phyloP scores from a whole-genome alignment of 2,329 filamentous ascomycete species.

The Calonectria pteridis region DNA sequence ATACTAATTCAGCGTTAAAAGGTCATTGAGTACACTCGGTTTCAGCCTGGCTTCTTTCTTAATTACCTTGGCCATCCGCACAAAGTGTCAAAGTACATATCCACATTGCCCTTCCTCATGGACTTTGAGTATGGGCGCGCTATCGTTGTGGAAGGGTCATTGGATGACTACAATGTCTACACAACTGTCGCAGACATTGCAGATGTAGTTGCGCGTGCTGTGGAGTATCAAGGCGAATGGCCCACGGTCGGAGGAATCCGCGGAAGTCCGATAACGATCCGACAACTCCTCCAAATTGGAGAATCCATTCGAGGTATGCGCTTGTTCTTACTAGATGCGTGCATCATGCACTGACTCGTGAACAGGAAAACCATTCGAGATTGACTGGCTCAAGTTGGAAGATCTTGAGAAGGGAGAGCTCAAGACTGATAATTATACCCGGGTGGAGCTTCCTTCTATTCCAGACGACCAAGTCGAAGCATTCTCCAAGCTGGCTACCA shows the following conservation, averaged over 20 bases:
- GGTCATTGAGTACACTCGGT: slow-evolving; percentile 67
- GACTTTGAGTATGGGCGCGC: slow-evolving; percentile 55
- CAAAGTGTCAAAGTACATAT: slow-evolving; percentile 57
- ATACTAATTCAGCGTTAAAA: slow-evolving; percentile 37
- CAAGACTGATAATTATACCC: slow-evolving; percentile 45
- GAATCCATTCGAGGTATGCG: slow-evolving; percentile 53
- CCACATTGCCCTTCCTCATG: slow-evolving; percentile 50
- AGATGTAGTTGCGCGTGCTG: slow-evolving; percentile 51
- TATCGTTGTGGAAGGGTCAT: slow-evolving; percentile 55
- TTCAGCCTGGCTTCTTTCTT: slow-evolving; percentile 65
- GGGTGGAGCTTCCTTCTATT: slow-evolving; percentile 19
- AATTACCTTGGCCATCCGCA: slow-evolving; percentile 66
- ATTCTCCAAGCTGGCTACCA: slow-evolving; percentile 41
- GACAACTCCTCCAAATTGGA: slow-evolving; percentile 53
- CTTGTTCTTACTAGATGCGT: background rate
- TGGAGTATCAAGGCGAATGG: slow-evolving; percentile 59
- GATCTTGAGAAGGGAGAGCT: slow-evolving; percentile 31
- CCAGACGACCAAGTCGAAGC: slow-evolving; percentile 33
- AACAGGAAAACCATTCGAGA: slow-evolving; percentile 26
- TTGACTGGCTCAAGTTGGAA: slow-evolving; percentile 25
- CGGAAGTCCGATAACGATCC: slow-evolving; percentile 50
- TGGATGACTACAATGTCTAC: slow-evolving; percentile 55
- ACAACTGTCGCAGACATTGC: slow-evolving; percentile 59
- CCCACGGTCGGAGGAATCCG: slow-evolving; percentile 55
- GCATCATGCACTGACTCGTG: slow-evolving; percentile 46